Base-by-base conservation (phyloP, 1,284 basidiomycete genomes). In the Cronartium ribicola region DNA sequence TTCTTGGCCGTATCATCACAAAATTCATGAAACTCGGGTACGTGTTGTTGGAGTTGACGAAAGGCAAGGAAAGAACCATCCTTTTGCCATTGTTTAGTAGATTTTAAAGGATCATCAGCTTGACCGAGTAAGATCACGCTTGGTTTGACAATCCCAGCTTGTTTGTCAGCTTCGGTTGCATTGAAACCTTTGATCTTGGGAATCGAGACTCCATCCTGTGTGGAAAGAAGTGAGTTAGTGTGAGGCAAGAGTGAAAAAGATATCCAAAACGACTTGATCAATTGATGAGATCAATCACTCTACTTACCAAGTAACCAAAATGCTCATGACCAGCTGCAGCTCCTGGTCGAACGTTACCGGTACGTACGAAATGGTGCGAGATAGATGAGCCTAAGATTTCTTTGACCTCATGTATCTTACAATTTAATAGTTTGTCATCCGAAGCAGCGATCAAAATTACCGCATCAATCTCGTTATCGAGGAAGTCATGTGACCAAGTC, bases 91-190 rank as follows among this genome's bases (percentile, higher is more conserved):
- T 36, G 13, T 57, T 66, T 43, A 1, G 64, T 59, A n/a, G 64
- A 41, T 11, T 44, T 48, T 51, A 64, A 29, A 11, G 60, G 60
- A 4, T 64, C 69, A 63, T 29, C 51, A 20, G 63, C 11, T 41
- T 74, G 72, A 8, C 72, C 72, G 6, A 67, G 57, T 67, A 74
- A 63, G 43, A 74, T 67, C 36, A 74, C 72, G 10, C 55, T 46
- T 8, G 72, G 65, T 22, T 74, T 62, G 10, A 74, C 72, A 61
- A 74, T 62, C 29, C 72, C 72, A 51, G 43, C 61, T 51, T 74
- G 59, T n/a, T 74, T 36, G 66, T 67, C 72, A 4, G 22, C 57
- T 37, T 57, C 36, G 20, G 37, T 59, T 5, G 65, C 51, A 39
- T 67, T 67, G 17, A 74, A 43, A 10, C 57, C 66, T 37, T 67